Percentiles rank a stretch among this genome's conserved stretches.
Evolutionary conservation across 1,284 basidiomycete species (phyloP).

Genomic region (Ustilago bromivora): DNA sequence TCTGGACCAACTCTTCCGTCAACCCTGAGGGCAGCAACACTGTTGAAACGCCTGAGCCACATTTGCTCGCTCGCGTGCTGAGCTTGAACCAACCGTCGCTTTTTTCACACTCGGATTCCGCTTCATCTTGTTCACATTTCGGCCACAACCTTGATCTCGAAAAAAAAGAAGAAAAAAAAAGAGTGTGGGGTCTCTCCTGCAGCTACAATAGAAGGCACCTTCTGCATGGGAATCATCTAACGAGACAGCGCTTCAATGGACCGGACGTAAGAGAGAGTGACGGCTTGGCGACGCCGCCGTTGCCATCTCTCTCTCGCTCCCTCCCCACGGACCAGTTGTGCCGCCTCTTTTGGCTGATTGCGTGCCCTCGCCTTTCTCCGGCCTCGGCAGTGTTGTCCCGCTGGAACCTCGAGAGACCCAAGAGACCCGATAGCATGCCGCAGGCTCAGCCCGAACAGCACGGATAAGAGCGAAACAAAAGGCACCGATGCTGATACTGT

Average conservation of each 20-base stretch:
- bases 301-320: not conserved
- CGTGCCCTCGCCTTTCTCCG: constrained; percentile 8
- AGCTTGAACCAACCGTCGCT: constrained; percentile 4
- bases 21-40: not conserved
- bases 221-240: not conserved
- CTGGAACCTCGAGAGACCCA: not conserved
- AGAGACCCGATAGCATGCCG: not conserved
- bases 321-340: not conserved
- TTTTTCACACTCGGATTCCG: constrained; percentile 1
- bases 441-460: not conserved
- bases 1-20: constrained; percentile 10
- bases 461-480: not conserved
- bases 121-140: not conserved
- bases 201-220: constrained; percentile 9
- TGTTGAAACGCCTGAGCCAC: not conserved
- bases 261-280: not conserved
- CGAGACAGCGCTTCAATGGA: not conserved
- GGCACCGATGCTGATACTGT: not conserved
- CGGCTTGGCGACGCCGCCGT: not conserved
- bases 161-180: not conserved
- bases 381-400: constrained; percentile 5
- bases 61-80: not conserved
- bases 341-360: not conserved
- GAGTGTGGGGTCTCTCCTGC: constrained; percentile 17
- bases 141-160: not conserved